Percentiles rank a stretch among this genome's conserved stretches.
Conservation (phyloP, 139 green algal genomes). For the Chlorella sorokiniana region DNA sequence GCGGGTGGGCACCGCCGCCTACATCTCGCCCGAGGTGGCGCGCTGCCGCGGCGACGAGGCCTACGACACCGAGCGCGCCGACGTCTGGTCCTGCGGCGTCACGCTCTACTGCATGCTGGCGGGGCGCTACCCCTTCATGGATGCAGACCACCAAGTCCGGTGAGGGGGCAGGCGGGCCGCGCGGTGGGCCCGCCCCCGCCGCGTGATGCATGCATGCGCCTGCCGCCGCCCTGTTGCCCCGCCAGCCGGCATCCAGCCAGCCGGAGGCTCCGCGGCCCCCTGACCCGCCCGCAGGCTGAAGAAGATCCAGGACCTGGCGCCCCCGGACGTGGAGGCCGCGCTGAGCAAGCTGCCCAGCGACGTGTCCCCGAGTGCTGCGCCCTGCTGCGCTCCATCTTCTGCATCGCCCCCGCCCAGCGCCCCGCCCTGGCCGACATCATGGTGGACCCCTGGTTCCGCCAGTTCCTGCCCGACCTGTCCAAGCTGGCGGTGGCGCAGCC, state of each 20-base stretch:
- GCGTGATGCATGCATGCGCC: too few relatives aligned
- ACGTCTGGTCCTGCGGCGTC: slow-evolving; percentile 55
- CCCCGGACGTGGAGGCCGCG: slow-evolving; percentile 28
- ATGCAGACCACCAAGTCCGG: slow-evolving; percentile 36
- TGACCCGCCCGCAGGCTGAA: slow-evolving; percentile 21
- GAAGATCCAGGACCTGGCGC: slow-evolving; percentile 37
- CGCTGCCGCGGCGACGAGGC: slow-evolving; percentile 19
- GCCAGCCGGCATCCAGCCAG: background rate
- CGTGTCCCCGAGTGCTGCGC: slow-evolving; percentile 42
- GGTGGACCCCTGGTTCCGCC: slow-evolving; percentile 43
- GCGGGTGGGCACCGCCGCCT: slow-evolving; percentile 50
- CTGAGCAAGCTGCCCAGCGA: slow-evolving; percentile 24
- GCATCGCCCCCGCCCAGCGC: slow-evolving; percentile 56
- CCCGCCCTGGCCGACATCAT: slow-evolving; percentile 73
- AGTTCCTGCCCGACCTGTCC: slow-evolving; percentile 47
- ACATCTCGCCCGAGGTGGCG: slow-evolving; percentile 52
- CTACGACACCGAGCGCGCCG: slow-evolving; percentile 50
- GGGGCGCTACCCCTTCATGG: slow-evolving; percentile 46
- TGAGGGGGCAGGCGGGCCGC: background rate
- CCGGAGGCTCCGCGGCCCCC: background rate
- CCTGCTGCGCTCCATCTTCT: slow-evolving; percentile 75
- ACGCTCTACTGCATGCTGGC: slow-evolving; percentile 57
- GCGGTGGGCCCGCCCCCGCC: too few relatives aligned
- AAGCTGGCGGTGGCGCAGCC: slow-evolving; percentile 34
- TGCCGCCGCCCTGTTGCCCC: too few relatives aligned